These are phyloP conservation scores for Erodium chrysanthum DNA, from an alignment of 441 rosid species.

Conservation along the genomic window DNA sequence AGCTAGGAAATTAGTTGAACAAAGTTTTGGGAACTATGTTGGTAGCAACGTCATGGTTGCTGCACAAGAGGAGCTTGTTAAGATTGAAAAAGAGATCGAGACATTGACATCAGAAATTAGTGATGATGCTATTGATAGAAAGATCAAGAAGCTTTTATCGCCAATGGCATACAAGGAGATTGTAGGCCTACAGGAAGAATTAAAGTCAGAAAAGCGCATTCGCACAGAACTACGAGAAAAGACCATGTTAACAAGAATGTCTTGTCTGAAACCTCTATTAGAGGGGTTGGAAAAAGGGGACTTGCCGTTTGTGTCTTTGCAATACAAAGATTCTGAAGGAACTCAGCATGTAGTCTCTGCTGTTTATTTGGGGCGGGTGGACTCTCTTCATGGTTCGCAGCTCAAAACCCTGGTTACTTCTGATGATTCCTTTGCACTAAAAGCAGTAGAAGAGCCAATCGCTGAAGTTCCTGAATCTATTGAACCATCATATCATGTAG, in stretches of 20 bases:
- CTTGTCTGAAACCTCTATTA: slow-evolving; percentile 52
- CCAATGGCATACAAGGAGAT: slow-evolving; percentile 64
- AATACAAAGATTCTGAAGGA: slow-evolving; percentile 73
- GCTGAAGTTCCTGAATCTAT: slow-evolving; percentile 27
- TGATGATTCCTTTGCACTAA: slow-evolving; percentile 33
- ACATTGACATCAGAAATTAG: slow-evolving; percentile 51
- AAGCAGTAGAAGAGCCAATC: slow-evolving; percentile 22
- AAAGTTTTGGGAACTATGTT: slow-evolving; percentile 89
- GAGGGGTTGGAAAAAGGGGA: slow-evolving; percentile 53
- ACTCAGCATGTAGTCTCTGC: slow-evolving; percentile 60
- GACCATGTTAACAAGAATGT: slow-evolving; percentile 55
- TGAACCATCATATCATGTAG: slow-evolving; percentile 53
- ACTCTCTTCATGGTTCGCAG: slow-evolving; percentile 42
- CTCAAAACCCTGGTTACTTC: slow-evolving; percentile 34
- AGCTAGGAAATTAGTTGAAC: slow-evolving; percentile 83
- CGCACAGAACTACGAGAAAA: slow-evolving; percentile 49
- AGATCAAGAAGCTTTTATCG: slow-evolving; percentile 59
- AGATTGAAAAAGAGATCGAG: slow-evolving; percentile 59
- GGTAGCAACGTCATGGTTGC: slow-evolving; percentile 90
- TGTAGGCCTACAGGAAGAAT: slow-evolving; percentile 53
- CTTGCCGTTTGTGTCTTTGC: slow-evolving; percentile 72
- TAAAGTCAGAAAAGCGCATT: slow-evolving; percentile 54
- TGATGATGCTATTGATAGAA: slow-evolving; percentile 73
- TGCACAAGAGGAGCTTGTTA: slow-evolving; percentile 76
- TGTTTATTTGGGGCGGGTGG: slow-evolving; percentile 61